These are phyloP conservation scores for Kwoniella heveanensis DNA, from an alignment of 768 basidiomycete species.

Conservation along the genomic window DNA sequence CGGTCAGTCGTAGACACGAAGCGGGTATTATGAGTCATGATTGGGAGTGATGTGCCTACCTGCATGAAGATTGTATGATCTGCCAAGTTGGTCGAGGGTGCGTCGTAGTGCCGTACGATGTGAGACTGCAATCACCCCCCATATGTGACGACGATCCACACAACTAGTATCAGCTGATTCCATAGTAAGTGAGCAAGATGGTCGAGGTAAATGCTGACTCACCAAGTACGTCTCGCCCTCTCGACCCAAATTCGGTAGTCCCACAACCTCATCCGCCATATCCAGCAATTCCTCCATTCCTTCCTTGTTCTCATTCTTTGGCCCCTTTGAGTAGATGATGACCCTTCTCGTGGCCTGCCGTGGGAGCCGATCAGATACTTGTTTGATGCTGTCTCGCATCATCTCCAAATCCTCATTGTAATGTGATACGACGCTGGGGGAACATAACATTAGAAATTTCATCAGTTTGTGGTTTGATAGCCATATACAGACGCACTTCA, in stretches of 20 bases:
- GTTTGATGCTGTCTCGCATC: constrained; percentile 30
- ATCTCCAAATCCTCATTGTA: constrained; percentile 41
- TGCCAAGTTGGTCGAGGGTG: constrained; percentile 31
- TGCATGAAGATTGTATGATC: constrained; percentile 54
- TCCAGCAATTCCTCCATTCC: constrained; percentile 27
- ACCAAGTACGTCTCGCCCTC: constrained; percentile 57
- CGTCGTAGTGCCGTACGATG: constrained; percentile 48
- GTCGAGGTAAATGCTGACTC: too few species aligned
- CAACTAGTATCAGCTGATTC: too few species aligned
- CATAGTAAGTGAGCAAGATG: too few species aligned
- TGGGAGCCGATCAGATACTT: constrained; percentile 21
- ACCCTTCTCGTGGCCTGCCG: constrained; percentile 23
- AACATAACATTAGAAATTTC: too few species aligned
- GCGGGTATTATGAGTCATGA: neutral
- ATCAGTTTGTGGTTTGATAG: too few species aligned
- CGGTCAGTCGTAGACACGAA: too few species aligned
- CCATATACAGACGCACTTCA: neutral
- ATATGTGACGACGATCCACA: too few species aligned
- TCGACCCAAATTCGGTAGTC: constrained; percentile 48
- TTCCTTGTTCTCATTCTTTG: constrained; percentile 6
- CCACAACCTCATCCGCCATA: constrained; percentile 44
- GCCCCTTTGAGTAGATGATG: constrained; percentile 50
- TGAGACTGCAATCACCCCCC: too few species aligned
- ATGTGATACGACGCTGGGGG: constrained; percentile 43
- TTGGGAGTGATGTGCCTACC: constrained; percentile 7